A percentile compares a stretch with the other conserved stretches of the same genome.
Conservation (phyloP, 2,329 filamentous ascomycete genomes). For the Alternaria angustiovoidea region DNA sequence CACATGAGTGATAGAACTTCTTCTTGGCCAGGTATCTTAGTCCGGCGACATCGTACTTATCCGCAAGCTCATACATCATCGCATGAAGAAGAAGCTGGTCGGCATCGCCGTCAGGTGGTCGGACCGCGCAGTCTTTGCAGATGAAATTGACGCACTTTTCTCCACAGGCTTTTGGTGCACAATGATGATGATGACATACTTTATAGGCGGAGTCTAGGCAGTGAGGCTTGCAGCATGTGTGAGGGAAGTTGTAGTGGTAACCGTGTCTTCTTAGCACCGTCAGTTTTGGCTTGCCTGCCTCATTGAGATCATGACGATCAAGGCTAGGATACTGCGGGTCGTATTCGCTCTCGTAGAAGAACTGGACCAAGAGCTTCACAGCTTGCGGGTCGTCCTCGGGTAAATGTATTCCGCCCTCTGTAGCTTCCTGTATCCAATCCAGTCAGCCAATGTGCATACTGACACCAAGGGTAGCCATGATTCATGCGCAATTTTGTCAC, state of each 20-base stretch:
- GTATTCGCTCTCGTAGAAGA: constrained; percentile 31
- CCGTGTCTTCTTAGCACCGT: not conserved
- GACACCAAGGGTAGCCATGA: too few relatives aligned
- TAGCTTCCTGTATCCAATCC: constrained; percentile 10
- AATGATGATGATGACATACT: not conserved
- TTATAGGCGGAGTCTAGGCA: not conserved
- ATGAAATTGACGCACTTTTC: not conserved
- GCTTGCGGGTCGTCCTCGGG: constrained; percentile 21
- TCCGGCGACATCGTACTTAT: constrained; percentile 19
- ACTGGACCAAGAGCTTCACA: constrained; percentile 23
- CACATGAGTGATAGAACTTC: constrained; percentile 13
- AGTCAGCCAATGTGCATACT: too few relatives aligned
- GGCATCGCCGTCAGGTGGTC: not conserved
- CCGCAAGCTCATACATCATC: constrained; percentile 16
- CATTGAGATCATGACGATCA: too few relatives aligned
- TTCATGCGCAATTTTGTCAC: too few relatives aligned
- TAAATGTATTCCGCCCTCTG: constrained; percentile 15
- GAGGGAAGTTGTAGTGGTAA: not conserved
- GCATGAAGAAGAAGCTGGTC: not conserved
- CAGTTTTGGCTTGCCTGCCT: not conserved
- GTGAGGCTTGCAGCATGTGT: not conserved
- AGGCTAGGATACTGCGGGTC: not conserved
- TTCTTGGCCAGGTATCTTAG: constrained; percentile 9
- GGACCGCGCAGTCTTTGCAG: not conserved
- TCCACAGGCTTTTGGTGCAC: rapidly evolving